Base-by-base conservation (phyloP, 1,139 yeast species). In the Blastobotrys persicus region DNA sequence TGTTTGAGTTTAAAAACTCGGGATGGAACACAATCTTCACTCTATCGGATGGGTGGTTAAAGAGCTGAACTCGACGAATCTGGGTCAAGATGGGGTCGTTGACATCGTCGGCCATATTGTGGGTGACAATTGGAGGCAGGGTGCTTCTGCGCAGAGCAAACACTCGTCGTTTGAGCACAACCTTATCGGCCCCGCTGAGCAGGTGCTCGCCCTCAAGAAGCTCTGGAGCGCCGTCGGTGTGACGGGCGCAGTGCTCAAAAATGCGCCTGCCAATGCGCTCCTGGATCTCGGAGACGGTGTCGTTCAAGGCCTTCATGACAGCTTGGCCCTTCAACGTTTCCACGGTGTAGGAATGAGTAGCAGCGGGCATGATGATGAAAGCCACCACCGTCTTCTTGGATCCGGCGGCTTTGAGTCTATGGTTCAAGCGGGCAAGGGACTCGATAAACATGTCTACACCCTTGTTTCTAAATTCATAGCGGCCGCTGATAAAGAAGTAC, bases 311-410 rank as follows among this genome's bases (percentile, higher is more conserved):
- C 68, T 86, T 87, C 58, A 91, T 85, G 45, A 89, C 97, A 2
- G 98, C 97, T 70, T 92, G 98, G 46, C 97, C 96, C 73, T 86
- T 87, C 63, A 92, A 78, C 14, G 98, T 92, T 67, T 92, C 98
- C 39, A 89, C 95, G 1, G 98, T 92, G 71, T 89, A 92, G 0
- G 97, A 89, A 61, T 85, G 85, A 51, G 95, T 91, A 50, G 84
- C 81, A 17, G 97, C 98, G 1, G 98, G 98, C 98, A 92, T 92
- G 68, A 92, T 91, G 62, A 92, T 88, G 67, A 92, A 92, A n/a
- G 98, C 98, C 44, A 92, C 97, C 31, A 92, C 94, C 0, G 98
- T 92, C 76, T 84, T 85, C 61, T 86, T 87, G 12, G 96, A 86
- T 37, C 88, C 89, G 5, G 81, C 69, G 55, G 81, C 83, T 72